Conservation (phyloP, 2,329 filamentous ascomycete species). For the Beauveria pseudobassiana region DNA sequence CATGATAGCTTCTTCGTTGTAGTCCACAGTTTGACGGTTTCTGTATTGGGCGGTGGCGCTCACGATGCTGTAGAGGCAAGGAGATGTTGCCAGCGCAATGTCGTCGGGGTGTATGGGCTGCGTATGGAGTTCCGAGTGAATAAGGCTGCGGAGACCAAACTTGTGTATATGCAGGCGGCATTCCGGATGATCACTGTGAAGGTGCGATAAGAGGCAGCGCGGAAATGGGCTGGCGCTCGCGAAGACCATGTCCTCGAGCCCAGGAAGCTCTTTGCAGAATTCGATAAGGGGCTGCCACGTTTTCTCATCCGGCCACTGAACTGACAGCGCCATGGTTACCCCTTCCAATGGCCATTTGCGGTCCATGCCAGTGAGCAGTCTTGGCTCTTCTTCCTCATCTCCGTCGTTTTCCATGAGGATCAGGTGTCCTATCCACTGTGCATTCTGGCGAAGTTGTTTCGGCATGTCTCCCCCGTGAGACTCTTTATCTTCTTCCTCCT, state of each 20-base stretch:
- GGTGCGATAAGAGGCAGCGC: not conserved
- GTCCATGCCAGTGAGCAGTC: not conserved
- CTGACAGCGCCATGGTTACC: not conserved
- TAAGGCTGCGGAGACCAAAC: not conserved
- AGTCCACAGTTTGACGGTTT: not conserved
- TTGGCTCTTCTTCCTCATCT: constrained; percentile 1
- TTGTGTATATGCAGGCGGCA: constrained; percentile 1
- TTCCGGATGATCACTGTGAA: not conserved
- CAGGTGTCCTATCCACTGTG: not conserved
- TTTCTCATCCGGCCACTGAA: not conserved
- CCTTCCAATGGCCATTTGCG: not conserved
- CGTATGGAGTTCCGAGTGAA: not conserved
- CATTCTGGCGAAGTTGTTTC: not conserved
- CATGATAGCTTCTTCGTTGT: not conserved
- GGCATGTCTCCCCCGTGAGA: not conserved
- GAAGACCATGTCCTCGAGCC: constrained; percentile 1
- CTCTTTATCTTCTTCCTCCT: not conserved
- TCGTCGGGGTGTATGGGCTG: not conserved
- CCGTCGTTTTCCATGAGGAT: not conserved
- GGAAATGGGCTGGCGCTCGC: not conserved
- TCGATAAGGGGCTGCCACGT: not conserved
- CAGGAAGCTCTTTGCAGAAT: not conserved
- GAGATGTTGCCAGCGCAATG: not conserved
- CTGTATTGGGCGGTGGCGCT: not conserved
- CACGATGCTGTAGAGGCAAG: constrained; percentile 3